Conservation (phyloP, 2,329 filamentous ascomycete species). For the Ambrosiella cleistominuta region DNA sequence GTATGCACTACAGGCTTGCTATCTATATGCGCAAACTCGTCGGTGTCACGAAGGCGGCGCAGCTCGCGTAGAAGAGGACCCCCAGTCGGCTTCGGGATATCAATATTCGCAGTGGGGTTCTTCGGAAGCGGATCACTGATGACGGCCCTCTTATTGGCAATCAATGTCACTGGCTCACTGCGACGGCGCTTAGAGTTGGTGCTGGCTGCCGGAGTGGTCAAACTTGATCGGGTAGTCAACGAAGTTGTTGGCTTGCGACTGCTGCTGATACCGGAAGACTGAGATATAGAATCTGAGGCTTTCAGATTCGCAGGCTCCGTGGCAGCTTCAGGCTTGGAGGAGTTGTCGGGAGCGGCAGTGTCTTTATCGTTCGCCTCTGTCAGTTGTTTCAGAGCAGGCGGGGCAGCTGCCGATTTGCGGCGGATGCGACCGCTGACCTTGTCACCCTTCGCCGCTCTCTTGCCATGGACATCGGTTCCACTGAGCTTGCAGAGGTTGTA, state of each 20-base stretch:
- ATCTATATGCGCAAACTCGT: constrained; percentile 43
- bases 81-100: constrained; percentile 31
- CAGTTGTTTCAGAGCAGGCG: neutral
- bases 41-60: constrained; percentile 41
- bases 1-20: constrained; percentile 38
- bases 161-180: neutral
- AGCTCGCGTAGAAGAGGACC: constrained; percentile 38
- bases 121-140: constrained; percentile 22
- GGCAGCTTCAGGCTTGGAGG: neutral
- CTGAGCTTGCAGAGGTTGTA: constrained; percentile 50
- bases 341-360: constrained; percentile 21
- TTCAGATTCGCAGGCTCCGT: neutral
- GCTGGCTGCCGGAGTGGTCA: constrained; percentile 21
- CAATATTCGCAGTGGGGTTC: constrained; percentile 43
- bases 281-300: neutral
- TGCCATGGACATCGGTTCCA: constrained; percentile 44
- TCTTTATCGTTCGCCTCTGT: neutral
- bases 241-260: neutral
- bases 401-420: constrained; percentile 16
- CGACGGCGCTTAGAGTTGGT: constrained; percentile 1
- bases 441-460: constrained; percentile 35
- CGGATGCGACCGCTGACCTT: constrained; percentile 27
- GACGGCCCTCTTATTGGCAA: constrained; percentile 4
- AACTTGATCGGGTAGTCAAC: constrained; percentile 16
- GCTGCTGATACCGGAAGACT: neutral